These are phyloP conservation scores for Acorus gramineus DNA, from an alignment of 106 monocot species.

Conservation along the genomic window DNA sequence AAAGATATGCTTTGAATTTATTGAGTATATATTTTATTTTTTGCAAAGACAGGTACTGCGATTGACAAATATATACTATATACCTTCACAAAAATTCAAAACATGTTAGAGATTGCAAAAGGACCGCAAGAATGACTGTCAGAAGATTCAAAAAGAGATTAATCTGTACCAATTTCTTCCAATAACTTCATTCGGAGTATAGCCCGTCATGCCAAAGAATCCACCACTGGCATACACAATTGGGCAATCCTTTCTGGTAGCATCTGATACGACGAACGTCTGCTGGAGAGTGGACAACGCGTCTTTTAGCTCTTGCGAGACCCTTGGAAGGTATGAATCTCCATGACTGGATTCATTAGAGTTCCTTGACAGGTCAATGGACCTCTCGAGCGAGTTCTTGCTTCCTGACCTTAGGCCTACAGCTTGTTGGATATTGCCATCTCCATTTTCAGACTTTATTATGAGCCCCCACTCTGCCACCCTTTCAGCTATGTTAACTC, in stretches of 20 bases:
- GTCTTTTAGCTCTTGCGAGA: constrained; percentile 76
- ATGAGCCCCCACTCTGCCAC: constrained; percentile 21
- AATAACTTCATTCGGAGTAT: constrained; percentile 62
- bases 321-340: constrained; percentile 33
- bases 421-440: constrained; percentile 1
- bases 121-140: too few species aligned
- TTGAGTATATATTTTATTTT: too few species aligned
- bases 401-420: constrained; percentile 8
- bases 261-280: constrained; percentile 94
- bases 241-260: constrained; percentile 78
- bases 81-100: too few species aligned
- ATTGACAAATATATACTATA: too few species aligned
- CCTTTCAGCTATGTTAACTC: constrained; percentile 6
- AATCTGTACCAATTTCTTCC: constrained; percentile 75
- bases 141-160: too few species aligned
- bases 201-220: constrained; percentile 89
- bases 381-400: constrained; percentile 21
- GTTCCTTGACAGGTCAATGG: background rate
- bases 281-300: constrained; percentile 75
- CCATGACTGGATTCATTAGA: constrained; percentile 25
- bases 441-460: constrained; percentile 16
- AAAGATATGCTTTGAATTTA: too few species aligned
- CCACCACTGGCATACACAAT: constrained; percentile 87
- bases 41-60: too few species aligned
- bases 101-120: too few species aligned